Conservation (phyloP, 495 filamentous ascomycete species). For the Neurospora sp. region DNA sequence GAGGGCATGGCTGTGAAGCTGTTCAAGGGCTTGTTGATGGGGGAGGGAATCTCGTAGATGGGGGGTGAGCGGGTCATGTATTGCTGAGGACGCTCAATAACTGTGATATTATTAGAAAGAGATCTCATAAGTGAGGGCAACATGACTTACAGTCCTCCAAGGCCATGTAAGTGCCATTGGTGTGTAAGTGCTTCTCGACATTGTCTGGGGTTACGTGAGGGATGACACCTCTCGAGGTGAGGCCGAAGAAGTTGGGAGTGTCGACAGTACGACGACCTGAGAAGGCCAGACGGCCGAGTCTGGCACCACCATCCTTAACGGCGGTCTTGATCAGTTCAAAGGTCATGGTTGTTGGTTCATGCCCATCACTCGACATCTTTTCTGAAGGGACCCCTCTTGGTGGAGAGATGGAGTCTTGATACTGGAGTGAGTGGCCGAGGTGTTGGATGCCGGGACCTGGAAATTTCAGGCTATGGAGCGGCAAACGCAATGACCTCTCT, state of each 20-base stretch:
- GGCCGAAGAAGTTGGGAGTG: constrained; percentile 73
- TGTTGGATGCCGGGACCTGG: not conserved
- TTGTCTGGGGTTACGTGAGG: constrained; percentile 87
- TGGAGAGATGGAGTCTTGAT: not conserved
- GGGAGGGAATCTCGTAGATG: constrained; percentile 27
- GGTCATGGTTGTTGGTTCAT: constrained; percentile 18
- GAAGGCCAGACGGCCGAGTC: constrained; percentile 56
- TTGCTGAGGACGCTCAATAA: constrained; percentile 59
- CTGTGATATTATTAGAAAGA: constrained; percentile 38
- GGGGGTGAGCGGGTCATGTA: constrained; percentile 30
- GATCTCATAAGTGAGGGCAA: constrained; percentile 4
- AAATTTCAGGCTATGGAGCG: not conserved
- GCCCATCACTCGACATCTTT: constrained; percentile 11
- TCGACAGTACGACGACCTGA: constrained; percentile 49
- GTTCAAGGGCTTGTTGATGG: constrained; percentile 47
- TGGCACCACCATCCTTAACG: constrained; percentile 21
- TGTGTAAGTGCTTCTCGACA: constrained; percentile 50
- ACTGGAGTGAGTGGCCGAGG: not conserved
- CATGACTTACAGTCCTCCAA: constrained; percentile 79
- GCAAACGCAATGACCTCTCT: not conserved
- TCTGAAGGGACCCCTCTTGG: not conserved
- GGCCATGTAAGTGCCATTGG: constrained; percentile 65
- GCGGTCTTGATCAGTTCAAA: constrained; percentile 33
- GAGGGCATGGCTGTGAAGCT: constrained; percentile 57
- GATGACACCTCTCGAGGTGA: constrained; percentile 71